Evolutionary conservation across 2,329 filamentous ascomycete species (phyloP).

Genomic region (Sporothrix protearum): DNA sequence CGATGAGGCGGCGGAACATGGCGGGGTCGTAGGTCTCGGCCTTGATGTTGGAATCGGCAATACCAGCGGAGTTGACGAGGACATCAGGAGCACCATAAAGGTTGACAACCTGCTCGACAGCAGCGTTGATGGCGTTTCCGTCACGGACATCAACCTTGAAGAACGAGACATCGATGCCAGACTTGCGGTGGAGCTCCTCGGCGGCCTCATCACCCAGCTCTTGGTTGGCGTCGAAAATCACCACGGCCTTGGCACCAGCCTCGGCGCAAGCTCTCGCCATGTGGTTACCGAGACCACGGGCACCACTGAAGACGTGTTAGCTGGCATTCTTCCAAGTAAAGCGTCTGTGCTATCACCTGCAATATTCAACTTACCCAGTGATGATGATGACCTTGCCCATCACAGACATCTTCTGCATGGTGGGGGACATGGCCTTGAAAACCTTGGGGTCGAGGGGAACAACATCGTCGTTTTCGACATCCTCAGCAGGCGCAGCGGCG

Average conservation of each 20-base stretch:
- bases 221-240: conserved; percentile 75
- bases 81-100: conserved; percentile 68
- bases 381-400: conserved; percentile 68
- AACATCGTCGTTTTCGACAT: conserved; percentile 47
- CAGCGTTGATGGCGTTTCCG: conserved; percentile 64
- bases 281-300: conserved; percentile 72
- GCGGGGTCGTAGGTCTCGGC: conserved; percentile 71
- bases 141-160: conserved; percentile 78
- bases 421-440: conserved; percentile 57
- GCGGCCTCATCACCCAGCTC: conserved; percentile 68
- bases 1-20: conserved; percentile 74
- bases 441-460: conserved; percentile 52
- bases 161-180: conserved; percentile 70
- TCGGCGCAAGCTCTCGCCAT: conserved; percentile 76
- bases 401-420: conserved; percentile 65
- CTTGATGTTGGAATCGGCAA: conserved; percentile 80
- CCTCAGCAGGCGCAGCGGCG: conserved; percentile 31
- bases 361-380: conserved; percentile 59
- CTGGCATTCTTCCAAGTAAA: background rate
- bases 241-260: conserved; percentile 68
- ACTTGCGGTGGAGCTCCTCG: conserved; percentile 66
- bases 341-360: too few species aligned
- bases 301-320: conserved; percentile 54
- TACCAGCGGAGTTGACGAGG: conserved; percentile 75
- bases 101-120: conserved; percentile 62